Base-by-base conservation (phyloP, 2,329 filamentous ascomycete species). In the Aspergillus ibericus region DNA sequence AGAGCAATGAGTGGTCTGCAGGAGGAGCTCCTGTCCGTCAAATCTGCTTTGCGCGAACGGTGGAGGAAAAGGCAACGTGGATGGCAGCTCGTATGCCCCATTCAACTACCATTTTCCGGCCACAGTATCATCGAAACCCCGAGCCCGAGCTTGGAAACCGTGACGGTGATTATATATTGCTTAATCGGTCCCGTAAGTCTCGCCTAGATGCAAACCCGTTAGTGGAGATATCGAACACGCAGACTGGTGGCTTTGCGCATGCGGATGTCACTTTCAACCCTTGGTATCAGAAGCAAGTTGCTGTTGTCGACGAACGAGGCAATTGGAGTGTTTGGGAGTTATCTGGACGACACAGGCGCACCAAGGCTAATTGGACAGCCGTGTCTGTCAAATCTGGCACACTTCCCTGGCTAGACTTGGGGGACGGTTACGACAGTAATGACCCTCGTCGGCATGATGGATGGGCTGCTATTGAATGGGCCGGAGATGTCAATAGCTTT, bases 211-310 rank as follows among this genome's bases (percentile, higher is more conserved):
- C 78, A 1, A 80, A 81, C 57, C 76, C 77, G 2, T 64, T 85
- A 10, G 64, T 81, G 16, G 76, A 76, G 35, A 72, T 85, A 36
- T 64, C 70, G 1, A 68, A 70, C 13, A 68, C 72, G 1, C 67
- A 78, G 25, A 83, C 80, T 2, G 81, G 80, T 10, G 79, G 77
- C 0, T 67, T 69, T 29, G 63, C 79, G 3, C 83, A 85, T 68
- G 80, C 80, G 1, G 80, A 86, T 70, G 76, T 87, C 10, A 69
- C 79, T 6, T 87, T 88, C 70, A 86, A 87, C 65, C 84, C 84
- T 4, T 83, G 81, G 75, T 83, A 83, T 67, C 78, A 81, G 57
- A 77, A 78, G n/a, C 82, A 85, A 65, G 69, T 87, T 58, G 85
- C 77, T 2, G 73, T 87, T 13, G 70, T 87, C 18, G 83, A 87